Conservation (phyloP, 1,284 basidiomycete species). For the Naganishia liquefaciens region DNA sequence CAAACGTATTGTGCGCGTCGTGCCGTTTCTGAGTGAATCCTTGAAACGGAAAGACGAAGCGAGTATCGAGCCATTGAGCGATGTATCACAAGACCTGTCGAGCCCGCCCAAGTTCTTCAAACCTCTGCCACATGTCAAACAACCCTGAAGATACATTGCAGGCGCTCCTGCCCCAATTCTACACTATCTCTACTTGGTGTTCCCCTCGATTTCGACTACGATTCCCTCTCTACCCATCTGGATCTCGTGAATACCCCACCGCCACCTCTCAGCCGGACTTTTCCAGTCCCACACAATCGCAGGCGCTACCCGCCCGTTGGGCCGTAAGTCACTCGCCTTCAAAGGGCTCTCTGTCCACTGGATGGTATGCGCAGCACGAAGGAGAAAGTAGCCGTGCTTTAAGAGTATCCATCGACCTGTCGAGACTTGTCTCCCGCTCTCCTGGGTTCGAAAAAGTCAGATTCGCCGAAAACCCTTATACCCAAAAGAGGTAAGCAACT, state of each 20-base stretch:
- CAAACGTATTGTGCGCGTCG: no score
- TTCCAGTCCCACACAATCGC: constrained; percentile 32
- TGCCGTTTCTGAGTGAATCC: no score
- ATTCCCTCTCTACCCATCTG: background rate
- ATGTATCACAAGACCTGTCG: no score
- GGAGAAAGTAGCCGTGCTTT: constrained; percentile 28
- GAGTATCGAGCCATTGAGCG: no score
- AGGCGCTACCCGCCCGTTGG: background rate
- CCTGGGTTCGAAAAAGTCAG: no score
- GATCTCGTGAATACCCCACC: constrained; percentile 18
- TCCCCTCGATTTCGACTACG: background rate
- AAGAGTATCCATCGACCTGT: constrained; percentile 33
- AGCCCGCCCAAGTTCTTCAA: no score
- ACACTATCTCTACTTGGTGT: background rate
- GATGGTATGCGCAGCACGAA: constrained; percentile 31
- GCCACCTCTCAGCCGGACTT: constrained; percentile 26
- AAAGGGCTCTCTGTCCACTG: constrained; percentile 29
- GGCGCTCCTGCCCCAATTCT: no score
- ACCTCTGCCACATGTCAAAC: no score
- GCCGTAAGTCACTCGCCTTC: background rate
- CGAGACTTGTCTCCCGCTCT: constrained; percentile 22
- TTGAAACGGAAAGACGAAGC: no score
- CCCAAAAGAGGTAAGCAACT: no score
- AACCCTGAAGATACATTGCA: no score
- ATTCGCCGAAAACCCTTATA: no score